phyloP scores from a whole-genome alignment of 306 rosid species.

The Glycine tomentella region DNA sequence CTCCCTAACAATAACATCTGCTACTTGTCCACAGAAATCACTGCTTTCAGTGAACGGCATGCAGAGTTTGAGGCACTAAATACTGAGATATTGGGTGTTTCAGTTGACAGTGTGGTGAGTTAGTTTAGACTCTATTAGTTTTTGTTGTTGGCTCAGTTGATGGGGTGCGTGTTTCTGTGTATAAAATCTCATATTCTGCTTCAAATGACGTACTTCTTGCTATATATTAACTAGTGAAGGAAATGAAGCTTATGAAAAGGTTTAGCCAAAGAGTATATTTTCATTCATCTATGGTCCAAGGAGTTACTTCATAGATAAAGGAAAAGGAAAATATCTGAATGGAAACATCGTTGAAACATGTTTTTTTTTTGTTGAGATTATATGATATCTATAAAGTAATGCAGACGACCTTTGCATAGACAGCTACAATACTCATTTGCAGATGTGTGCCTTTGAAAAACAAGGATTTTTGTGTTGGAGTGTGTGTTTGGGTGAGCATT shows the following conservation, averaged over 20 bases:
- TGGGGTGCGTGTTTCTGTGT: neutral
- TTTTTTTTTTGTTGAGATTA: conserved; percentile 12
- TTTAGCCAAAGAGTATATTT: neutral
- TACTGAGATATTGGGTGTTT: conserved; percentile 90
- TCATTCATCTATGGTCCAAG: conserved; percentile 1
- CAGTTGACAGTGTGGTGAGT: conserved; percentile 90
- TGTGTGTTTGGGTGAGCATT: no score
- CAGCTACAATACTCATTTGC: neutral
- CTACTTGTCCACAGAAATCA: conserved; percentile 69
- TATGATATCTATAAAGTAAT: neutral
- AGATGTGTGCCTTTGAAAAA: neutral
- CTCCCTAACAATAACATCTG: neutral
- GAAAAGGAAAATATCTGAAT: conserved; percentile 7
- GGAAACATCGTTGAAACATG: neutral
- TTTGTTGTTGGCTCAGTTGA: neutral
- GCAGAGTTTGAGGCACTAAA: conserved; percentile 71
- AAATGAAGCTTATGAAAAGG: conserved; percentile 9
- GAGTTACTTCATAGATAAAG: conserved; percentile 23
- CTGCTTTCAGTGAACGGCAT: conserved; percentile 93
- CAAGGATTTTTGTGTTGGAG: neutral
- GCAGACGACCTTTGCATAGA: neutral
- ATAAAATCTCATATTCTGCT: neutral
- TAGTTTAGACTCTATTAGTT: neutral
- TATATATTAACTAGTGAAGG: neutral
- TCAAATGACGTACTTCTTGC: neutral